Base-by-base conservation (phyloP, 306 rosid genomes). In the Clitoria ternatea region DNA sequence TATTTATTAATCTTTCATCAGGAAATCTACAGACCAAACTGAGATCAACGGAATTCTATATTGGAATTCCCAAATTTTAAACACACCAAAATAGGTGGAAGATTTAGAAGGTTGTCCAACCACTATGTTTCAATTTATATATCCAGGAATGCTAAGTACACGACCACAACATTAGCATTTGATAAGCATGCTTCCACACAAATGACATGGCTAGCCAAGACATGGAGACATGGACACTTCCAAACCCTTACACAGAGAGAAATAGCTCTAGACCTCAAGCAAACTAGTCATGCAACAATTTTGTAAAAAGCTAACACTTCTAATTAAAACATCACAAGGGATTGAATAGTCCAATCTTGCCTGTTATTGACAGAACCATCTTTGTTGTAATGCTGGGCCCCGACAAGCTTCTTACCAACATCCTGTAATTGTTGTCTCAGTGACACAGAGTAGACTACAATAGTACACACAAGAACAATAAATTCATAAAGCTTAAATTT, bases 381-480 rank as follows among this genome's bases (percentile, higher is more conserved):
- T 85, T 88, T 95, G 84, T 91, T 95, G 80, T 95, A 91, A 83
- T 91, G 97, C 67, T 86, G 99, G 43, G 93, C 96, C 33, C 92
- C 96, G 29, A 91, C 95, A 80, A 95, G 92, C 90, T 89, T 95
- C 79, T 91, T 95, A 54, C 99, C 97, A 57, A 89, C 96, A 79
- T 95, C 99, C 86, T 95, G 99, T 77, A 95, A 88, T 85, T 95
- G 97, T 61, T 95, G 97, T 81, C 97, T 89, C 87, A 95, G 85
- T 75, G 99, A 95, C 75, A 91, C 96, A 19, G 96, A 87, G 90
- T 95, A 91, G 63, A 91, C 99, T 95, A 79, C 92, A 90, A 82
- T 78, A 68, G 75, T 39, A 72, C 61, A 76, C 54, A 82, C 19
- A 43, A 61, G 70, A 52, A 66, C 68, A 36, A 81, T 61, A 75